Evolutionary conservation across 768 basidiomycete species (phyloP), one percentile per base, ranked within the genome.

Genomic region (Termitomyces sp.): DNA sequence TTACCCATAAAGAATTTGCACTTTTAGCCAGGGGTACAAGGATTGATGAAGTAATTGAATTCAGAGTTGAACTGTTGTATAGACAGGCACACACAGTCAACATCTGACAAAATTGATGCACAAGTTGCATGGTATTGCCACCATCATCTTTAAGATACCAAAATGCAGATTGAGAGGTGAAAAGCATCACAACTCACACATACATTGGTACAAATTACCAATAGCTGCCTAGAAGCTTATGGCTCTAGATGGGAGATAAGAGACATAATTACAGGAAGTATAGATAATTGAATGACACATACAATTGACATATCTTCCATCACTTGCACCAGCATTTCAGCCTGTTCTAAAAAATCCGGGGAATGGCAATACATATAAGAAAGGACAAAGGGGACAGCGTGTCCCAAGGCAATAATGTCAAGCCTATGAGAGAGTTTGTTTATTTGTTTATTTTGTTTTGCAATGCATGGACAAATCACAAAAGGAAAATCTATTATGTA

Each of bases 1-100:
- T 20, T 4, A 63, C 63, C 63, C 63, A 38, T 66, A 65, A 18
- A 66, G 53, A 9, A 62, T 26, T 58, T 14, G 62, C 62, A 18
- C 63, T 65, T 58, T 65, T 63, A 2, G 64, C 38, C 18, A 40
- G 18, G 6, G 38, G 13, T 16, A 18, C 38, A 18, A 40, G 18
- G 18, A 18, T n/a, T 18, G 0, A 40, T 40, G 38, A 18, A 16
- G 16, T 38, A 38, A 14, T 6, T 38, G n/a, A 5, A 38, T 1
- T 38, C 36, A 38, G 14, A 4, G 16, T 16, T 14, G 36, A 1
- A 14, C 14, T 38, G 36, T 38, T 38, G 14, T 4, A 24, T 46
- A 45, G 44, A 26, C 44, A 16, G 1, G 24, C 12, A 7, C 24
- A 16, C 22, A 69, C 4, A 14, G 16, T 16, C 36, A 9, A 14